Percentiles rank a stretch among this genome's conserved stretches.
These are phyloP conservation scores for Pseudogymnoascus sp. DNA, from an alignment of 2,329 filamentous ascomycete species.

Conservation along the genomic window DNA sequence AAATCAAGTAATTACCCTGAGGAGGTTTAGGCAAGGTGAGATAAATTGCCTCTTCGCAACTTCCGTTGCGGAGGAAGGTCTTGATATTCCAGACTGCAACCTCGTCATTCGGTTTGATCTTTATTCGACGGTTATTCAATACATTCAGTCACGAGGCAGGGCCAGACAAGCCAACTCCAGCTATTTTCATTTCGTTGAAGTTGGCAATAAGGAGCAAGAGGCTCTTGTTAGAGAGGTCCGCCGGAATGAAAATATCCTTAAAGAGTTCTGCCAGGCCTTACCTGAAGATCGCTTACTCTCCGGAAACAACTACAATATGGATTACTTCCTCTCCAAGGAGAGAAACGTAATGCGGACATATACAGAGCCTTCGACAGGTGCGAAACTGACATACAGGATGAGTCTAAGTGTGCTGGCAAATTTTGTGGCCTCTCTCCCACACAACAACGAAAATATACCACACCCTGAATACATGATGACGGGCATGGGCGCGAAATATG, in stretches of 20 bases:
- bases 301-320: conserved; percentile 50
- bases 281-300: conserved; percentile 66
- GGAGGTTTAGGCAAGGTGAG: conserved; percentile 52
- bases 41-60: conserved; percentile 61
- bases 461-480: conserved; percentile 56
- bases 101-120: conserved; percentile 72
- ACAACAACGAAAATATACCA: conserved; percentile 31
- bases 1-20: conserved; percentile 66
- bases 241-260: conserved; percentile 56
- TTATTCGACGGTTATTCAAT: conserved; percentile 85
- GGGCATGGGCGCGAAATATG: conserved; percentile 49
- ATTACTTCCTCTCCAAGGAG: conserved; percentile 47
- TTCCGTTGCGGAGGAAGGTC: conserved; percentile 59
- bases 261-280: conserved; percentile 67
- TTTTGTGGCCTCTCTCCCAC: conserved; percentile 64
- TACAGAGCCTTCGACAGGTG: conserved; percentile 59
- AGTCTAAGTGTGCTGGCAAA: conserved; percentile 64
- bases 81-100: conserved; percentile 63
- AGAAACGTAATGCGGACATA: conserved; percentile 34
- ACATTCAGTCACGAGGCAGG: conserved; percentile 85
- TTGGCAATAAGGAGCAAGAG: conserved; percentile 55
- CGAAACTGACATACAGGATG: conserved; percentile 70
- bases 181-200: conserved; percentile 79
- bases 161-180: conserved; percentile 71
- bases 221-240: conserved; percentile 52